Evolutionary conservation across 2,329 filamentous ascomycete genomes (phyloP).

Genomic region (Didymella segeticola): DNA sequence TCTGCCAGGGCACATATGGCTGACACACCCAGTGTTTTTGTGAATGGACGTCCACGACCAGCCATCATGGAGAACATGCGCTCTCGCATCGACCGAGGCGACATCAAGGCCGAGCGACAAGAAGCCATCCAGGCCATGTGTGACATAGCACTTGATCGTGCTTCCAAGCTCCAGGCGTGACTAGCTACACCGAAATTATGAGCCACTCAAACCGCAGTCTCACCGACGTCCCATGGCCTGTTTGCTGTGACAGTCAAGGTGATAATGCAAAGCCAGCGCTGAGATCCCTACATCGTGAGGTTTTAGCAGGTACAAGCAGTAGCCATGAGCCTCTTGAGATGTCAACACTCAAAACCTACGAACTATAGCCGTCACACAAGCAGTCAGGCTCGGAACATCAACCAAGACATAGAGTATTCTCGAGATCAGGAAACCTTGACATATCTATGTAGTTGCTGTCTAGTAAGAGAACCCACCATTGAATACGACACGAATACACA

Average conservation of each 20-base stretch:
- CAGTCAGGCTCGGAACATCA: too few relatives aligned
- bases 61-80: slow-evolving; percentile 85
- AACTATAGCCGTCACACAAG: background rate
- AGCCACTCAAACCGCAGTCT: background rate
- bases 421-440: background rate
- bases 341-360: too few relatives aligned
- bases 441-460: background rate
- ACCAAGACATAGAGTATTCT: background rate
- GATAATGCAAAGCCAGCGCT: background rate
- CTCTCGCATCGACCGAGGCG: slow-evolving; percentile 70
- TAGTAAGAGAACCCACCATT: background rate
- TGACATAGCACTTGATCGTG: slow-evolving; percentile 84
- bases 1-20: background rate
- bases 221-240: background rate
- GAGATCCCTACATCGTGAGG: too few relatives aligned
- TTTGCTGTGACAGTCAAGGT: background rate
- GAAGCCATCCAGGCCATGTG: slow-evolving; percentile 90
- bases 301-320: too few relatives aligned
- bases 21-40: slow-evolving; percentile 70
- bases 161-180: slow-evolving; percentile 59
- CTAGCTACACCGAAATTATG: background rate
- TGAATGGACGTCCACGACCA: slow-evolving; percentile 77
- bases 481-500: too few relatives aligned
- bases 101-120: slow-evolving; percentile 70
- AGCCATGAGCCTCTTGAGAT: too few relatives aligned